Evolutionary conservation across 148 eudicot genomes (phyloP).

Genomic region (Salicornia ramosissima): DNA sequence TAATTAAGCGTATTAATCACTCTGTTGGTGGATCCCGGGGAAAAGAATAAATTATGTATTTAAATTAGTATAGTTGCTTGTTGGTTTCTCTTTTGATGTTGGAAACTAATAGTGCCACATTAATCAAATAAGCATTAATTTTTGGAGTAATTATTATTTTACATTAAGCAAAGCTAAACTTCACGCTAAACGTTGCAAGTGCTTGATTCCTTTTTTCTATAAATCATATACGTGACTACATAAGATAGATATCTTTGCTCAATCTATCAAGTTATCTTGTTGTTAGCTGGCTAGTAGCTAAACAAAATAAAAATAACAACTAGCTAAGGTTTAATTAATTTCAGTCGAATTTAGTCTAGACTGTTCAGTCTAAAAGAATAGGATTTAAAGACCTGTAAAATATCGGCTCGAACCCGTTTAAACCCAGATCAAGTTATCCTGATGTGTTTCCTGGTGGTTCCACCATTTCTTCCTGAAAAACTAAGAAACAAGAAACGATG

Average conservation of each 20-base stretch:
- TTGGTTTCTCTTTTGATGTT: conserved; percentile 2
- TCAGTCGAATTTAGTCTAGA: too few relatives aligned
- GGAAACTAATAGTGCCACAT: not conserved
- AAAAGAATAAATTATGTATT: not conserved
- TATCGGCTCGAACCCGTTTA: too few relatives aligned
- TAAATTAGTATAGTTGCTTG: not conserved
- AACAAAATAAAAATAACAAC: not conserved
- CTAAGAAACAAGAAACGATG: too few relatives aligned
- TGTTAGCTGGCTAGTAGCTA: not conserved
- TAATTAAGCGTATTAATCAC: not conserved
- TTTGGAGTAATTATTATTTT: not conserved
- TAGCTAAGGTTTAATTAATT: too few relatives aligned
- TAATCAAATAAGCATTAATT: not conserved
- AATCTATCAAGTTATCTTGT: not conserved
- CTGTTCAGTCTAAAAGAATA: too few relatives aligned
- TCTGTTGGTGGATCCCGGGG: conserved; percentile 10
- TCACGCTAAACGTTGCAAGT: conserved; percentile 1
- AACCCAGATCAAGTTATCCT: too few relatives aligned
- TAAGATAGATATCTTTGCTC: not conserved
- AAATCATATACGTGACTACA: not conserved
- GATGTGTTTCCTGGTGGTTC: too few relatives aligned
- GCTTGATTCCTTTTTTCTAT: not conserved
- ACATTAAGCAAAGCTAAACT: conserved; percentile 4
- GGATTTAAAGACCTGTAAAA: too few relatives aligned
- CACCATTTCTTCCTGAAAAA: too few relatives aligned